Conservation (phyloP, 2,329 filamentous ascomycete genomes). For the Onygena corvina region DNA sequence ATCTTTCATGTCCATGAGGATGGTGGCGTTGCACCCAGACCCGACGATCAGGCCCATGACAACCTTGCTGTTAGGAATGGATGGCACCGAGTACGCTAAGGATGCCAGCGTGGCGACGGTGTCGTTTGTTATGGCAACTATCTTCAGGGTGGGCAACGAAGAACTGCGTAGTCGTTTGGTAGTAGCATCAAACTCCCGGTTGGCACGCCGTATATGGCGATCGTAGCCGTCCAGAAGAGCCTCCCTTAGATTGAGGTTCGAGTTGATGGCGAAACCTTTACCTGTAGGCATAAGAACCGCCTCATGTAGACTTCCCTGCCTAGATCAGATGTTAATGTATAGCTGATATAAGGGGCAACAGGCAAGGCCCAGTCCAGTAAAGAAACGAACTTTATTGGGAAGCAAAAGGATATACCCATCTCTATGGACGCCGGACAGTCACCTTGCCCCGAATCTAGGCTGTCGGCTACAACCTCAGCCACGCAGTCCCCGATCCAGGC, state of each 20-base stretch:
- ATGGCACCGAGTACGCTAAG: constrained; percentile 55
- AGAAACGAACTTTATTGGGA: constrained; percentile 30
- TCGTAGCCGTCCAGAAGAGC: constrained; percentile 28
- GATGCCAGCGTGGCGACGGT: constrained; percentile 66
- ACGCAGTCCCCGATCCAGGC: constrained; percentile 64
- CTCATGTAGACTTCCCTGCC: constrained; percentile 39
- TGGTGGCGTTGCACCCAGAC: constrained; percentile 64
- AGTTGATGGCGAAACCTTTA: constrained; percentile 38
- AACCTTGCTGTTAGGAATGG: constrained; percentile 46
- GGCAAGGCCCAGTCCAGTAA: background rate
- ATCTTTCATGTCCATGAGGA: constrained; percentile 50
- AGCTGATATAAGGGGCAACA: background rate
- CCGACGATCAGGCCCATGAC: constrained; percentile 67
- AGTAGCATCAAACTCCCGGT: constrained; percentile 19
- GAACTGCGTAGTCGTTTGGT: constrained; percentile 21
- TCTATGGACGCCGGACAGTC: constrained; percentile 24
- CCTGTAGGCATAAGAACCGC: constrained; percentile 43
- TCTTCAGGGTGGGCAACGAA: constrained; percentile 49
- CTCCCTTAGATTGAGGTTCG: constrained; percentile 27
- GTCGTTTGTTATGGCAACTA: constrained; percentile 65
- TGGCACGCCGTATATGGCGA: constrained; percentile 31
- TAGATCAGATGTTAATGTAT: constrained; percentile 15
- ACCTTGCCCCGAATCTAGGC: constrained; percentile 15
- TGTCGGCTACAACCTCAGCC: constrained; percentile 51
- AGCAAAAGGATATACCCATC: constrained; percentile 34